Conservation (phyloP, 2,329 filamentous ascomycete genomes). For the Cordyceps tenuipes region DNA sequence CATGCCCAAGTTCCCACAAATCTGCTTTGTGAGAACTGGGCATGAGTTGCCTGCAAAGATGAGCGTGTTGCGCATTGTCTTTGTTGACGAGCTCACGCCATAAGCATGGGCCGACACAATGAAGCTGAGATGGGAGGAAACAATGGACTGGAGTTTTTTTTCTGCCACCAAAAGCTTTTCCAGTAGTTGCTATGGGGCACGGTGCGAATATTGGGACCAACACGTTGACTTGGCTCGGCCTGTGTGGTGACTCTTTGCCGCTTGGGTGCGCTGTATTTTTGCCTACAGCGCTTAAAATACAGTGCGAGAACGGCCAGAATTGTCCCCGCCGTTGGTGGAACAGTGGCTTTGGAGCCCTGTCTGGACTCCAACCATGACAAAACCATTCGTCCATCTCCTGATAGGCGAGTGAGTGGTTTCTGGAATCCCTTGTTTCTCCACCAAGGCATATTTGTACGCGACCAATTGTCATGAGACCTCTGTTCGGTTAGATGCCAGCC, state of each 20-base stretch:
- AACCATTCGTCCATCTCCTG: not conserved
- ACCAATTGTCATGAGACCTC: constrained; percentile 14
- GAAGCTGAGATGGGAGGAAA: constrained; percentile 14
- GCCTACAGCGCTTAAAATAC: not conserved
- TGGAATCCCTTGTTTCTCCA: not conserved
- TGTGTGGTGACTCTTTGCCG: not conserved
- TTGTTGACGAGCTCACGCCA: constrained; percentile 28
- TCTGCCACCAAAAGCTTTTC: not conserved
- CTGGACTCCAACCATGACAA: not conserved
- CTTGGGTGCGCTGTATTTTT: not conserved
- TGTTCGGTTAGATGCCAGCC: not conserved
- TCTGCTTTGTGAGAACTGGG: constrained; percentile 54
- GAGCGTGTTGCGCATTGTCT: constrained; percentile 55
- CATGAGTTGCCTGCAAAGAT: constrained; percentile 62
- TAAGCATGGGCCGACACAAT: constrained; percentile 13
- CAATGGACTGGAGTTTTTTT: constrained; percentile 7
- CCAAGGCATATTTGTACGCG: not conserved
- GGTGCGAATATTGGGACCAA: not conserved
- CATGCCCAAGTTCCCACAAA: constrained; percentile 63
- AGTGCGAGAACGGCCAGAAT: not conserved
- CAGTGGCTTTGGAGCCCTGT: not conserved
- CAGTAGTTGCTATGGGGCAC: not conserved
- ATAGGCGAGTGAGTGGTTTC: not conserved
- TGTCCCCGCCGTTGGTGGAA: constrained; percentile 3
- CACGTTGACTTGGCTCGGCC: not conserved